These are phyloP conservation scores for Blastomyces gilchristii DNA, from an alignment of 2,329 filamentous ascomycete species.

Conservation along the genomic window DNA sequence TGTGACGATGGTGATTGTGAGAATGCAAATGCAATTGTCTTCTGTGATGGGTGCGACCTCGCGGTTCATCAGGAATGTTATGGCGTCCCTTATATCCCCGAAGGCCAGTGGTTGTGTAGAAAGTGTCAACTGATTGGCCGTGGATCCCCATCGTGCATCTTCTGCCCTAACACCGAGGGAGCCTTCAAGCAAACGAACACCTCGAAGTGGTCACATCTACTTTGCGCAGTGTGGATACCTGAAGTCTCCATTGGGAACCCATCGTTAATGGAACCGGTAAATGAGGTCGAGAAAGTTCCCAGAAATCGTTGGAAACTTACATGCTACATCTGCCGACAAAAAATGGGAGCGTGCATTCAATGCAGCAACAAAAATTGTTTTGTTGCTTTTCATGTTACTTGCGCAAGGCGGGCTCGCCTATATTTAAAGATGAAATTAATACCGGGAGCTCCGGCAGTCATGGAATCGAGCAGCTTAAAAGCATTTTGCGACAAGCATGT, in stretches of 20 bases:
- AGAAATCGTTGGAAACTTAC: conserved; percentile 85
- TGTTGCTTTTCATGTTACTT: conserved; percentile 94
- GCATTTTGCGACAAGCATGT: conserved; percentile 96
- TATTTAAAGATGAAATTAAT: conserved; percentile 96
- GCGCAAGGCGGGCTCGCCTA: conserved; percentile 73
- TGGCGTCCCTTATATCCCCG: conserved; percentile 94
- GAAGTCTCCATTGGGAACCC: conserved; percentile 92
- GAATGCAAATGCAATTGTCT: conserved; percentile 97
- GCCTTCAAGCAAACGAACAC: conserved; percentile 97
- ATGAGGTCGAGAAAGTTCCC: conserved; percentile 95
- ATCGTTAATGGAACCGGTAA: conserved; percentile 96
- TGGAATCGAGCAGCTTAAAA: conserved; percentile 75
- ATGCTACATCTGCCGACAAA: conserved; percentile 95
- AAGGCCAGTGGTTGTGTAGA: conserved; percentile 95
- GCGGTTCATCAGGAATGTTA: conserved; percentile 99
- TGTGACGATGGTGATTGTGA: conserved; percentile 99
- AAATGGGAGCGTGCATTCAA: conserved; percentile 97
- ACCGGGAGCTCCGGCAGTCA: conserved; percentile 64
- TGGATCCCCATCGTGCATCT: conserved; percentile 89
- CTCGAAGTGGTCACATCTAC: conserved; percentile 90
- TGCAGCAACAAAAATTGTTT: conserved; percentile 97
- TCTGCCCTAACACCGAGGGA: conserved; percentile 93
- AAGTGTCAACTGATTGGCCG: conserved; percentile 94
- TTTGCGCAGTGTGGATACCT: conserved; percentile 97
- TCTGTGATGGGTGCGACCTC: conserved; percentile 94